Base-by-base conservation (phyloP, 768 basidiomycete species). In the Leccinum subgranulosum region DNA sequence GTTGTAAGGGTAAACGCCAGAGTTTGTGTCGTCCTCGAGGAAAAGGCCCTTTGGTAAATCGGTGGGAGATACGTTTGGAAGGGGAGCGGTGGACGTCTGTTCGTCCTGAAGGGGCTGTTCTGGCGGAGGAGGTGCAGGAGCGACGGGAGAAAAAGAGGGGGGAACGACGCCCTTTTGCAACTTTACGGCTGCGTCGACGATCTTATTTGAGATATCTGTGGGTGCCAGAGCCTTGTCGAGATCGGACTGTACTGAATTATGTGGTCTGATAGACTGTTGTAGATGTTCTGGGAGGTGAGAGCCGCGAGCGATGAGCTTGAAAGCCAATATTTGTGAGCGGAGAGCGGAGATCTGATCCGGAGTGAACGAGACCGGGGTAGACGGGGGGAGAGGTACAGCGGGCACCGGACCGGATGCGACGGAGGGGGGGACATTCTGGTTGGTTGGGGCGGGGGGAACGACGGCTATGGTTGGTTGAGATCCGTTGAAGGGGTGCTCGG, bases 1-100 rank as follows among this genome's bases (percentile, higher is more conserved):
- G 70, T 96, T 96, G 77, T 94, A 95, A 3, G 94, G 94, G 66
- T 95, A 94, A 58, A 95, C 86, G 41, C 84, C 83, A 0, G 92
- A 94, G 56, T 83, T 79, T 53, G 82, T 76, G 69, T 95, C 84
- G 68, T 90, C 88, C 59, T 96, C 93, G 29, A 90, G 77, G 73
- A 85, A 86, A 6, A 85, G 84, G 0, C 85, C 88, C 60, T 88
- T 88, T 25, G 91, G 87, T 48, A 87, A 68, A 60, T 88, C 84
- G 3, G 80, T 75, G 9, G 81, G 74, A 54, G 86, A 80, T 6
- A 83, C 72, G 34, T 79, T 69, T 7, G 74, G 60, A 11, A 49
- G 59, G 1, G 60, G n/a, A 1, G 69, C 60, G 12, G 77, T 73
- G 11, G 77, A 68, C 1, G 62, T 31, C 36, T 88, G 85, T 62